These are phyloP conservation scores for Massospora cicadina DNA, from an alignment of 371 early-diverging fungal genomes.

Conservation along the genomic window DNA sequence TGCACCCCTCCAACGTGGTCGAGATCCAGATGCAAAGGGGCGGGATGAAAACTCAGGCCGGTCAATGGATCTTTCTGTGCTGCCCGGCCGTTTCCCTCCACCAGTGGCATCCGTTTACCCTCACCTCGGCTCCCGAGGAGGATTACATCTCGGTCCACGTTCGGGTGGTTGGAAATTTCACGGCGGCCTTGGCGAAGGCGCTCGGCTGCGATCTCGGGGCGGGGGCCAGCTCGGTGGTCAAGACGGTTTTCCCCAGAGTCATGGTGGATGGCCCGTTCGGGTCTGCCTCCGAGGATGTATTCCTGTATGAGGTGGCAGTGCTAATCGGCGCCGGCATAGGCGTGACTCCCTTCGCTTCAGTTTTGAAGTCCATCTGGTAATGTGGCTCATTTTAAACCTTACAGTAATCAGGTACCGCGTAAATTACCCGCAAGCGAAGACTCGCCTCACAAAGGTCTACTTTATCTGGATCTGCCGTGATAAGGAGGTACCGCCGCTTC, in stretches of 20 bases:
- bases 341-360: slow-evolving; percentile 30
- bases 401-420: slow-evolving; percentile 20
- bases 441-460: slow-evolving; percentile 56
- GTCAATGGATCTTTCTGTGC: slow-evolving; percentile 46
- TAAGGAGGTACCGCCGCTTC: slow-evolving; percentile 24
- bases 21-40: slow-evolving; percentile 51
- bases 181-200: slow-evolving; percentile 39
- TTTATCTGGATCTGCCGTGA: slow-evolving; percentile 78
- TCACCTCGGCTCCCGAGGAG: slow-evolving; percentile 69
- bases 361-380: slow-evolving; percentile 24
- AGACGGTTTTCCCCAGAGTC: slow-evolving; percentile 29
- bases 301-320: slow-evolving; percentile 59
- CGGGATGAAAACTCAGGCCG: slow-evolving; percentile 30
- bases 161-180: slow-evolving; percentile 66
- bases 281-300: slow-evolving; percentile 68
- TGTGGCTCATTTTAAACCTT: slow-evolving; percentile 27
- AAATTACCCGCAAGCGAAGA: slow-evolving; percentile 22
- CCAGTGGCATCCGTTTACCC: slow-evolving; percentile 80
- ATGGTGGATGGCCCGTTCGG: slow-evolving; percentile 81
- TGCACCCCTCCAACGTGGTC: slow-evolving; percentile 45
- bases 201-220: slow-evolving; percentile 40
- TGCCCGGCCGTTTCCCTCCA: slow-evolving; percentile 38
- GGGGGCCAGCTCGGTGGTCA: slow-evolving; percentile 16
- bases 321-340: slow-evolving; percentile 72
- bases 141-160: slow-evolving; percentile 59